Evolutionary conservation across 2,329 filamentous ascomycete genomes (phyloP).

Genomic region (Aureobasidium musti): DNA sequence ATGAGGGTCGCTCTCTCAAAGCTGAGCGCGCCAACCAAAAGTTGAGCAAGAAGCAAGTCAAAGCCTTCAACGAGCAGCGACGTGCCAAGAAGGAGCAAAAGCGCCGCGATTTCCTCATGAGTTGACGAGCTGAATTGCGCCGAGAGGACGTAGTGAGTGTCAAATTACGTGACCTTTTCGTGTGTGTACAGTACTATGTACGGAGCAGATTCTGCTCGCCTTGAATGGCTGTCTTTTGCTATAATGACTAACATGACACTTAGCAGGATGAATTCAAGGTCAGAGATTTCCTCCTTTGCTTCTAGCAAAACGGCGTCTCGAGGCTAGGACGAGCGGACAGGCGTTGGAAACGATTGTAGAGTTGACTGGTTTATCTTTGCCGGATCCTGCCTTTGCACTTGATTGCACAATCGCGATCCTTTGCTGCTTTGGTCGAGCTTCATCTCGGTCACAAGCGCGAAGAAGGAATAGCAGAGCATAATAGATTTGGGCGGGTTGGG

Average conservation of each 20-base stretch:
- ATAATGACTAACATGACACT: slow-evolving; percentile 29
- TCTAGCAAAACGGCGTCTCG: slow-evolving; percentile 25
- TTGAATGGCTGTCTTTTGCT: slow-evolving; percentile 21
- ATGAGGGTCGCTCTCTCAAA: slow-evolving; percentile 87
- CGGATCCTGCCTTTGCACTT: background rate
- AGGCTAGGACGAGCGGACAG: slow-evolving; percentile 11
- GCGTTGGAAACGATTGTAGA: slow-evolving; percentile 16
- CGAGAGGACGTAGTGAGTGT: slow-evolving; percentile 28
- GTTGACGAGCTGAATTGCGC: slow-evolving; percentile 56
- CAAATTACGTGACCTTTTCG: slow-evolving; percentile 26
- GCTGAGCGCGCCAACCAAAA: slow-evolving; percentile 86
- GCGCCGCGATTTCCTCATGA: slow-evolving; percentile 82
- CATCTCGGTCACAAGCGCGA: slow-evolving; percentile 17
- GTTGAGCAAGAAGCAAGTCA: slow-evolving; percentile 80
- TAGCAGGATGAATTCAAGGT: slow-evolving; percentile 14
- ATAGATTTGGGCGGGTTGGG: slow-evolving; percentile 22
- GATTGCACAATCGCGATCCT: slow-evolving; percentile 16
- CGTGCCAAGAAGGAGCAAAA: slow-evolving; percentile 92
- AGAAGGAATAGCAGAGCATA: slow-evolving; percentile 11
- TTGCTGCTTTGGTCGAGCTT: slow-evolving; percentile 12
- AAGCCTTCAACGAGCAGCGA: slow-evolving; percentile 88
- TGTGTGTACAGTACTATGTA: slow-evolving; percentile 26
- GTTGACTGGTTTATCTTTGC: background rate
- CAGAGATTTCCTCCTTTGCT: slow-evolving; percentile 21
- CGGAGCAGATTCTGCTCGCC: slow-evolving; percentile 24